Conservation (phyloP, 257 asterid genomes). For the Jacaranda mimosifolia region DNA sequence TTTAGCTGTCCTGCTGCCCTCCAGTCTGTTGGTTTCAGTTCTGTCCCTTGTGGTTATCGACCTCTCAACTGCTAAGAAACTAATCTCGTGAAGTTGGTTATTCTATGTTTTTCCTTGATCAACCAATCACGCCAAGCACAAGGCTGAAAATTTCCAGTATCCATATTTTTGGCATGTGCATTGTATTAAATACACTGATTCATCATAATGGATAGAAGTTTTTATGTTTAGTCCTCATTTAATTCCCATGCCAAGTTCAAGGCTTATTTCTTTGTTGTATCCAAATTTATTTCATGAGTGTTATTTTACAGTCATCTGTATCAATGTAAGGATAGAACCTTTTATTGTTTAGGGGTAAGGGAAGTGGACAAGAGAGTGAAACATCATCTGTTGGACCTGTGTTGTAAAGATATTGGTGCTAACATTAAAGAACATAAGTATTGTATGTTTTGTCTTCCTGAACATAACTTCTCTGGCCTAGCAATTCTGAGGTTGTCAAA, state of each 20-base stretch:
- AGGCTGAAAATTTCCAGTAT: background rate
- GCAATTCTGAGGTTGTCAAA: no score
- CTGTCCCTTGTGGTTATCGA: background rate
- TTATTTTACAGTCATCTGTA: background rate
- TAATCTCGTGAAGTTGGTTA: slow-evolving; percentile 10
- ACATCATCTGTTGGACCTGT: no score
- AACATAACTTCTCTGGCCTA: no score
- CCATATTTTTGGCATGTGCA: background rate
- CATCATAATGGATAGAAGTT: background rate
- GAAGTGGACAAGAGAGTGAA: background rate
- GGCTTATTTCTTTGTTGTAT: background rate
- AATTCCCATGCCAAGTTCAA: background rate
- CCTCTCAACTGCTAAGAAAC: background rate
- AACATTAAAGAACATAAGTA: no score
- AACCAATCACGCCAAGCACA: background rate
- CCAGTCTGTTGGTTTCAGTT: background rate
- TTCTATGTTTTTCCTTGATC: background rate
- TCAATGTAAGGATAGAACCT: background rate
- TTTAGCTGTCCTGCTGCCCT: background rate
- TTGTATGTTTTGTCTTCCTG: no score
- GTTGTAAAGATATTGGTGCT: no score
- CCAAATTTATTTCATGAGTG: background rate
- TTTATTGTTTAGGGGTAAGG: background rate
- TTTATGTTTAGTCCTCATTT: background rate
- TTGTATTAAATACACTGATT: background rate